Conservation (phyloP, 2,329 filamentous ascomycete genomes). For the Colletotrichum navitas region DNA sequence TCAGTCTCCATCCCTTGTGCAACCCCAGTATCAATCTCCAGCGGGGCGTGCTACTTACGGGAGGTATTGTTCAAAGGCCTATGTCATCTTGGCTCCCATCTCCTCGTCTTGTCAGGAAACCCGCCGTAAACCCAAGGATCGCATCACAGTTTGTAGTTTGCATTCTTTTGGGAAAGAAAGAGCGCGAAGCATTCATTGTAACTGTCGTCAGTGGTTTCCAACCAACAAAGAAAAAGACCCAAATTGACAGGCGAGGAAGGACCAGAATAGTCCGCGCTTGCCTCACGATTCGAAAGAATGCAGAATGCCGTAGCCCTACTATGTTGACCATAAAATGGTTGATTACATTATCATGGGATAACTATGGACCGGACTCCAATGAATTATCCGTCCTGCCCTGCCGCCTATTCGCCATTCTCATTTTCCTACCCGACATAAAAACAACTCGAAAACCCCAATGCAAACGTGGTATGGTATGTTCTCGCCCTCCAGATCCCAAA, state of each 20-base stretch:
- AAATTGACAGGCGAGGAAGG: background rate
- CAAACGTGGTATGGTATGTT: background rate
- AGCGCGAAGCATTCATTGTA: background rate
- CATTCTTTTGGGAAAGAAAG: background rate
- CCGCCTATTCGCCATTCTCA: conserved; percentile 2
- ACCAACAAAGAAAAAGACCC: background rate
- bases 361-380: conserved; percentile 24
- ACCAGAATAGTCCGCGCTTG: background rate
- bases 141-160: background rate
- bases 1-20: background rate
- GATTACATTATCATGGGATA: conserved; percentile 31
- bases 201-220: background rate
- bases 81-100: background rate
- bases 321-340: background rate
- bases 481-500: conserved; percentile 13
- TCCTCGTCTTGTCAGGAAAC: background rate
- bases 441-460: background rate
- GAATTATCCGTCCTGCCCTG: background rate
- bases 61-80: background rate
- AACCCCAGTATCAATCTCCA: background rate
- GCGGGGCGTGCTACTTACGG: background rate
- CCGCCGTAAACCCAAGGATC: background rate
- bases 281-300: background rate
- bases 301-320: background rate
- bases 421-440: conserved; percentile 1